phyloP scores from a whole-genome alignment of 2,329 filamentous ascomycete genomes.

The Aspergillus terreus region DNA sequence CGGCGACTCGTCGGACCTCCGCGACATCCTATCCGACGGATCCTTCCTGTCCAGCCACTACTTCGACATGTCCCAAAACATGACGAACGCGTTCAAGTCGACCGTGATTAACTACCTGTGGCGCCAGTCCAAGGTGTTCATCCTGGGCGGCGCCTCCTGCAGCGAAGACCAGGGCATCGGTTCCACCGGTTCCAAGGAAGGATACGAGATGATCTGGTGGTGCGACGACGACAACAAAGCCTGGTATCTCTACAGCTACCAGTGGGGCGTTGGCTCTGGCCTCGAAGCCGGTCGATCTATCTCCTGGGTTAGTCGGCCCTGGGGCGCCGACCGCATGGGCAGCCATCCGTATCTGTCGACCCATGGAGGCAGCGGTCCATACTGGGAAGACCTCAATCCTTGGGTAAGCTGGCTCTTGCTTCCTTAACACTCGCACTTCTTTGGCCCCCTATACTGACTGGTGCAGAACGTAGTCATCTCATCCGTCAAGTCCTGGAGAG shows the following conservation, averaged over 20 bases:
- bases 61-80: not conserved
- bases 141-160: slow-evolving; percentile 2
- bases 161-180: slow-evolving; percentile 1
- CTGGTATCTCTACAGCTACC: not conserved
- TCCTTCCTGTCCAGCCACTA: not conserved
- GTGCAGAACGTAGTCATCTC: not conserved
- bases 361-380: not conserved
- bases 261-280: not conserved
- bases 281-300: not conserved
- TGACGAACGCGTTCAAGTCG: not conserved
- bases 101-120: slow-evolving; percentile 1
- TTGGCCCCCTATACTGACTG: no score
- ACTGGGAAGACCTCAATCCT: not conserved
- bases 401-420: not conserved
- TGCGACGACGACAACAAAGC: not conserved
- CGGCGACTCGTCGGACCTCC: not conserved
- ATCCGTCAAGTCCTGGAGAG: not conserved
- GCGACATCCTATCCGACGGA: not conserved
- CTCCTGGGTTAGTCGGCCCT: not conserved
- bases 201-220: slow-evolving; percentile 1
- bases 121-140: not conserved
- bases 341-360: not conserved
- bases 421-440: not conserved
- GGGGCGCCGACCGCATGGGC: slow-evolving; percentile 1
- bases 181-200: not conserved